Base-by-base conservation (phyloP, 2,329 filamentous ascomycete genomes). In the Pleoardoris graminearum region DNA sequence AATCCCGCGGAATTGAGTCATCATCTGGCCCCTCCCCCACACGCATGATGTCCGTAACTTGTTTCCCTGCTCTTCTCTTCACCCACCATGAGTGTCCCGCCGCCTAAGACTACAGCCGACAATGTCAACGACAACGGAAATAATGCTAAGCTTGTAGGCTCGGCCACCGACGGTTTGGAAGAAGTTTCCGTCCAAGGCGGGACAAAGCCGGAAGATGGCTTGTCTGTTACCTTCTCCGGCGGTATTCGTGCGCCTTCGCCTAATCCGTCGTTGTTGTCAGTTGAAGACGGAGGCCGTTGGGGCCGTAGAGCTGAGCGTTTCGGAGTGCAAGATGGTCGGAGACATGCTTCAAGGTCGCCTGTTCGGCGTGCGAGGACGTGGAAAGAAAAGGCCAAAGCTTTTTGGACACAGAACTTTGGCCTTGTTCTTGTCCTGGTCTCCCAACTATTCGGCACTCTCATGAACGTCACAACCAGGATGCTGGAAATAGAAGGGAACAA, bases 391-490 rank as follows among this genome's bases (percentile, higher is more conserved):
- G 6, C 67, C 6, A 53, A 55, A 44, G 29, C 43, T 7, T 77
- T 84, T 58, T 91, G 87, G 87, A 58, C 73, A 4, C 76, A 78
- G 48, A 91, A 94, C 65, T 86, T 87, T 60, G 89, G 89, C 1
- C 81, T 92, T 17, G 77, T 88, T 19, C 78, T 91, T 38, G 89
- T 96, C 37, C 77, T 91, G 16, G 55, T 87, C 2, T 83, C 90
- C 0, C 91, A 96, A 72, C 77, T 94, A 30, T 96, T 96, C 62
- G 90, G 87, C 1, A 86, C 88, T 0, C 74, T 89, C 47, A 96
- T 96, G 92, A 95, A 94, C 69, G 83, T 95, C 8, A 85, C 85
- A 35, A 89, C 90, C 0, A 81, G 91, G 17, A 72, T 93, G 10
- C 77, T 96, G 33, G 90, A 95, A 69, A 79, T 82, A 30, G 78